Percentiles rank a stretch among this genome's conserved stretches.
These are phyloP conservation scores for Pilasporangium apinafurcum DNA, from an alignment of 352 stramenopile species.

Conservation along the genomic window DNA sequence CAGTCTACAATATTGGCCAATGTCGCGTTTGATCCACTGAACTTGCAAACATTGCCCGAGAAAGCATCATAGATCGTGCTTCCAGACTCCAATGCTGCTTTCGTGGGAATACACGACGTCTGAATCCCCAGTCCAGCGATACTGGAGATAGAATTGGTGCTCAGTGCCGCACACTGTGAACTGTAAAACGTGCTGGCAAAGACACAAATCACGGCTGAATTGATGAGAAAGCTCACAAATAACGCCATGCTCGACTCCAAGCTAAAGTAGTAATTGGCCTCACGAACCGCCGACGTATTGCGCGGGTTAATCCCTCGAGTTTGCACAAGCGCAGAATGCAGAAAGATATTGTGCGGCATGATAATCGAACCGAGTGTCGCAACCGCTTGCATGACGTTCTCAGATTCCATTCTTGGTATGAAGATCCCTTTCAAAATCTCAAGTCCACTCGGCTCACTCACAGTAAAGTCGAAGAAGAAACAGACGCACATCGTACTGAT, in stretches of 20 bases:
- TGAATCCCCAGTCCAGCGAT: slow-evolving; percentile 46
- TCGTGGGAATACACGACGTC: slow-evolving; percentile 55
- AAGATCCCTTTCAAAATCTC: slow-evolving; percentile 76
- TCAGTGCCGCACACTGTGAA: slow-evolving; percentile 35
- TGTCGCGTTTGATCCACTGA: slow-evolving; percentile 7
- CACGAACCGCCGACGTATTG: slow-evolving; percentile 18
- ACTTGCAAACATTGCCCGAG: slow-evolving; percentile 43
- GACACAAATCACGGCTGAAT: slow-evolving; percentile 83
- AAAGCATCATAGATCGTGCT: slow-evolving; percentile 55
- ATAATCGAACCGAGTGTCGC: slow-evolving; percentile 87
- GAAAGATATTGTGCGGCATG: slow-evolving; percentile 96
- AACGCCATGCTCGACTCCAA: slow-evolving; percentile 83
- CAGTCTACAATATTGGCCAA: slow-evolving; percentile 9
- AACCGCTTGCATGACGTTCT: slow-evolving; percentile 59
- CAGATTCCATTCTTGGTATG: slow-evolving; percentile 45
- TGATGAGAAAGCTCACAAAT: slow-evolving; percentile 88
- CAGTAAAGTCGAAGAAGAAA: slow-evolving; percentile 83
- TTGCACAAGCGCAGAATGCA: slow-evolving; percentile 91
- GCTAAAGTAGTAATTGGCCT: slow-evolving; percentile 82
- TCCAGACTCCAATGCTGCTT: slow-evolving; percentile 39
- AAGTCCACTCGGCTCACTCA: slow-evolving; percentile 43
- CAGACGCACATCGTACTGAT: slow-evolving; percentile 85
- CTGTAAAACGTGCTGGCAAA: slow-evolving; percentile 90
- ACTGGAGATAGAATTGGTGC: slow-evolving; percentile 40
- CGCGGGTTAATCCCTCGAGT: slow-evolving; percentile 19